phyloP scores from a whole-genome alignment of 2,329 filamentous ascomycete species.

The Venturia oleaginea region DNA sequence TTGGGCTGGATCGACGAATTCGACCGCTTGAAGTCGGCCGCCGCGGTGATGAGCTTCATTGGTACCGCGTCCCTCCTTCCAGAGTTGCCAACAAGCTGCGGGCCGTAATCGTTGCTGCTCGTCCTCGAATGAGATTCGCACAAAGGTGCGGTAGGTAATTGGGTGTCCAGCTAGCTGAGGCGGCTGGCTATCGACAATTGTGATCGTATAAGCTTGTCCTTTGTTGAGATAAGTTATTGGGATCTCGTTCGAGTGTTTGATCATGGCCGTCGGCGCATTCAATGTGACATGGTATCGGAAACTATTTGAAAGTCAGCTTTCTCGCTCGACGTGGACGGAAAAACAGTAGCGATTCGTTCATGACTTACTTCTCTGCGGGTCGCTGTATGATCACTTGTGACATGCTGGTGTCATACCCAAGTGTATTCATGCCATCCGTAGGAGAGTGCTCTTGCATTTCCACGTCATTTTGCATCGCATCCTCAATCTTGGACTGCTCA shows the following conservation, averaged over 20 bases:
- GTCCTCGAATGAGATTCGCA: constrained; percentile 95
- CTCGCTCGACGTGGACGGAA: background rate
- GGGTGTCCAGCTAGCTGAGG: constrained; percentile 49
- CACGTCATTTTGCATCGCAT: constrained; percentile 42
- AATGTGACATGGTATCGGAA: constrained; percentile 87
- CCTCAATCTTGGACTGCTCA: constrained; percentile 58
- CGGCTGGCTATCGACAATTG: constrained; percentile 68
- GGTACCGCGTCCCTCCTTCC: constrained; percentile 93
- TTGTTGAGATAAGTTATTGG: constrained; percentile 98
- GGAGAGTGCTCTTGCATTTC: constrained; percentile 54
- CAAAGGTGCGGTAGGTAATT: constrained; percentile 74
- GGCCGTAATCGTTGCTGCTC: constrained; percentile 84
- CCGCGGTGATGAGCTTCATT: constrained; percentile 92
- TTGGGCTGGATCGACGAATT: constrained; percentile 67
- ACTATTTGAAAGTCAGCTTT: constrained; percentile 27
- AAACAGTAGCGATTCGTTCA: constrained; percentile 9
- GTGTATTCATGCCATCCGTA: constrained; percentile 44
- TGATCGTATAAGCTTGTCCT: constrained; percentile 84
- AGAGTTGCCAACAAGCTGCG: constrained; percentile 76
- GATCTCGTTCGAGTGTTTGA: constrained; percentile 80
- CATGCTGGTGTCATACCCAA: constrained; percentile 46
- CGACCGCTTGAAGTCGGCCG: constrained; percentile 86
- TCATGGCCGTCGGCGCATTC: constrained; percentile 94
- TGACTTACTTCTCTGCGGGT: constrained; percentile 38
- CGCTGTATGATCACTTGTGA: constrained; percentile 27